Evolutionary conservation across 2,329 filamentous ascomycete species (phyloP).

Genomic region (Myriosclerotinia scirpicola): DNA sequence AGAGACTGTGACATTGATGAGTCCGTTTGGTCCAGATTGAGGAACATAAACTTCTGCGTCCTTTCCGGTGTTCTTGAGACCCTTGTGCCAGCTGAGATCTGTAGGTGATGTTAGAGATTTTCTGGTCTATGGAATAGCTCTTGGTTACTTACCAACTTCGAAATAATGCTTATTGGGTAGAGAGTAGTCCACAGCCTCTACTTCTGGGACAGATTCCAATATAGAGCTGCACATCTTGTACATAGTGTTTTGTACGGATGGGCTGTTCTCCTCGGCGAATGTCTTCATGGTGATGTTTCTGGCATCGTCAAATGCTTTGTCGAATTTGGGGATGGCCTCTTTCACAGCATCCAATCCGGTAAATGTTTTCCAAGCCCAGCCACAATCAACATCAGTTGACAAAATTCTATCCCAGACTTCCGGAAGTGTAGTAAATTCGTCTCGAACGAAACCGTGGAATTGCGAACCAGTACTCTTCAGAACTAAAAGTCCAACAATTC

Average conservation of each 20-base stretch:
- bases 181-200: conserved; percentile 74
- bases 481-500: conserved; percentile 79
- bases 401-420: conserved; percentile 96
- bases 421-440: conserved; percentile 87
- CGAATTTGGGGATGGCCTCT: conserved; percentile 64
- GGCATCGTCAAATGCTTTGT: conserved; percentile 75
- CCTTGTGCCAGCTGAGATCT: conserved; percentile 98
- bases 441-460: conserved; percentile 90
- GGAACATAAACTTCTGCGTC: conserved; percentile 95
- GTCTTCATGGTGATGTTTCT: conserved; percentile 83
- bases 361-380: conserved; percentile 83
- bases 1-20: conserved; percentile 90
- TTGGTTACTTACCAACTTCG: conserved; percentile 70
- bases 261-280: conserved; percentile 86
- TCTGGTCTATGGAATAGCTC: neutral
- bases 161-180: conserved; percentile 99
- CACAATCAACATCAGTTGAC: conserved; percentile 85
- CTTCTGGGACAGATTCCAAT: conserved; percentile 68
- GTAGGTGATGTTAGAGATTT: conserved; percentile 27
- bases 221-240: conserved; percentile 97
- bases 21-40: conserved; percentile 87
- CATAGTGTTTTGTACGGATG: conserved; percentile 96
- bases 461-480: conserved; percentile 96
- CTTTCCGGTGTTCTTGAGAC: conserved; percentile 88
- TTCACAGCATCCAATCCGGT: conserved; percentile 65